Evolutionary conservation across 331 rosid genomes (phyloP), one percentile per base, ranked within the genome.

Genomic region (Telfairia occidentalis): DNA sequence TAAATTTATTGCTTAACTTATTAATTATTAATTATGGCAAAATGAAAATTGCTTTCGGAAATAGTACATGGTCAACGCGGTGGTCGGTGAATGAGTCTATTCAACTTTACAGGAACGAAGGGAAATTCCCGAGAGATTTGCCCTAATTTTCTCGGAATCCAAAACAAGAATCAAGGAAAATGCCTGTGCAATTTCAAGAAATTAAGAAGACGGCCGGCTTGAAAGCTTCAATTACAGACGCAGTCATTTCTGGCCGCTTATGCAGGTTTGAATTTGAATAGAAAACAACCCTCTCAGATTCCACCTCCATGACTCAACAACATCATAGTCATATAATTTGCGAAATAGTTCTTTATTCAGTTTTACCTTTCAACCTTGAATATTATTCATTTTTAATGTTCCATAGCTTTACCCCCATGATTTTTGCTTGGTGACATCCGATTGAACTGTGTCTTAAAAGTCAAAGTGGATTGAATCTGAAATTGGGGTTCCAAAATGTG

Each of bases 121-220:
- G 59, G 71, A 65, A 65, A 9, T 65, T 65, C 50, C 49, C 8
- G 7, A 11, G 48, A 19, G 72, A 18, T 38, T 60, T 37, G 46
- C 72, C n/a, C 72, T 1, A 65, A 65, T n/a, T 65, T 65, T 65
- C 72, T 38, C 19, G n/a, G 72, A 65, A 34, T 9, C 28, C 71
- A 35, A 35, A 64, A 10, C 30, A 64, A 35, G 16, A 63, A 35
- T 37, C 1, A 9, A 0, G 24, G 69, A 60, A 60, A 60, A 60
- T 30, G 18, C 43, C 34, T 6, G 5, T 2, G 43, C 43, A 60
- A 0, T 30, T 35, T n/a, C n/a, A 37, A 35, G 7, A 19, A 64
- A 64, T 9, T 64, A 21, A 1, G 29, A 35, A 9, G 10, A 28
- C 12, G 42, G 42, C 13, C 24, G 24, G 69, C 7, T 30, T 60